A percentile compares a stretch with the other conserved stretches of the same genome.
Conservation (phyloP, 23 red algal genomes). For the Agarophyton chilense region DNA sequence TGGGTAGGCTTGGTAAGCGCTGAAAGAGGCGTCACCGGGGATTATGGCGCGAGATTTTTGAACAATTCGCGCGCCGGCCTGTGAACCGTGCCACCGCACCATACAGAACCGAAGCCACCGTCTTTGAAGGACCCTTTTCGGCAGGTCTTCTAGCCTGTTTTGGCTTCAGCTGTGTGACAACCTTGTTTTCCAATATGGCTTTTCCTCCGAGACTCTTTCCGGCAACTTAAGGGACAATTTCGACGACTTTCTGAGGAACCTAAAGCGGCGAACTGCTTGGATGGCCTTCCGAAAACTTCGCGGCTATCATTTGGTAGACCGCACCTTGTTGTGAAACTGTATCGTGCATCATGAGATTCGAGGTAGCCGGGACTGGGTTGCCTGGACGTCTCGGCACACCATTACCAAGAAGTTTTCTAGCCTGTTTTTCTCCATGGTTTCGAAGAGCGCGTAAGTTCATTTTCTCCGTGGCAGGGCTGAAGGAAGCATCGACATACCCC, state of each 20-base stretch:
- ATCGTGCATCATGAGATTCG: not conserved
- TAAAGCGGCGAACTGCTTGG: not conserved
- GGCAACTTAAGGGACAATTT: not conserved
- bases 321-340: not conserved
- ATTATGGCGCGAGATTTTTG: not conserved
- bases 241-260: not conserved
- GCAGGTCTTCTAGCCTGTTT: conserved; percentile 33
- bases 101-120: not conserved
- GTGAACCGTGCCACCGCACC: not conserved
- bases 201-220: conserved; percentile 42
- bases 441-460: not conserved
- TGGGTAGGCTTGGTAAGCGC: not conserved
- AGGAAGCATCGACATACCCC: no score
- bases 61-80: conserved; percentile 15
- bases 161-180: not conserved
- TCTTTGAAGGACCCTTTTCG: conserved; percentile 14
- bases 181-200: conserved; percentile 22
- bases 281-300: not conserved
- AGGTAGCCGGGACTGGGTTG: not conserved
- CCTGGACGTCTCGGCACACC: not conserved
- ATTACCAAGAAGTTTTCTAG: not conserved
- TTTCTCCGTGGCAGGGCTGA: no score
- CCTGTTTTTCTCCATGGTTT: conserved; percentile 21
- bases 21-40: not conserved
- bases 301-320: not conserved